Base-by-base conservation (phyloP, 108 stramenopile species). In the Thalassiosira profunda region DNA sequence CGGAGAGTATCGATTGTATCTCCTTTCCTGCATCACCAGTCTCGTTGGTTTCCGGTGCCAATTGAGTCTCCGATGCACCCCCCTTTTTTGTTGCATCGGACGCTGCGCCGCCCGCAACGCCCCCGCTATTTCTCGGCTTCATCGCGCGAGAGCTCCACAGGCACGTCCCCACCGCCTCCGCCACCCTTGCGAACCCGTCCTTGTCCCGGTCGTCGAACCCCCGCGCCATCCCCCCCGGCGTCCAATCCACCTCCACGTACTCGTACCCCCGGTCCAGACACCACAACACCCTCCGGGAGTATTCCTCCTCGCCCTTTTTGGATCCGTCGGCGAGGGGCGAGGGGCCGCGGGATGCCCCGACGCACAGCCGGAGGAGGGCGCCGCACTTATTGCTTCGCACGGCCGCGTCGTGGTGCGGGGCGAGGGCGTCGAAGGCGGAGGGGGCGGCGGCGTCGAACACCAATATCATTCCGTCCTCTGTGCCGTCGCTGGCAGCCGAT, bases 181-280 rank as follows among this genome's bases (percentile, higher is more conserved):
- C 75, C 30, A 94, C 67, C 25, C 93, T 52, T 5, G 93, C 90
- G 82, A 91, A 94, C 5, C 93, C 93, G 15, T 94, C 93, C 74
- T 92, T 94, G 44, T 94, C 93, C 33, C 93, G 85, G 8, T 90
- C 89, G 20, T 91, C 72, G 54, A 85, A 85, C 18, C 93, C 93
- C 60, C 40, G 58, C n/a, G 23, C 17, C 57, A 64, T 71, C 25
- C 86, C 89, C 34, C 77, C 78, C 28, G 47, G 38, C 1, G 82
- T 81, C 23, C 90, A 46, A 76, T 94, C 83, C 8, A 67, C 89
- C 58, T 84, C 83, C 3, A 94, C 70, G 53, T 94, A 94, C 72
- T 95, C 93, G 56, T 95, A 95, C 61, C 93, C 93, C 43, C 77
- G 78, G 82, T 95, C 93, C 35, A 95, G 62, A 76, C 93, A 95